These are phyloP conservation scores for Globisporangium radiosum DNA, from an alignment of 352 stramenopile genomes.

Conservation along the genomic window DNA sequence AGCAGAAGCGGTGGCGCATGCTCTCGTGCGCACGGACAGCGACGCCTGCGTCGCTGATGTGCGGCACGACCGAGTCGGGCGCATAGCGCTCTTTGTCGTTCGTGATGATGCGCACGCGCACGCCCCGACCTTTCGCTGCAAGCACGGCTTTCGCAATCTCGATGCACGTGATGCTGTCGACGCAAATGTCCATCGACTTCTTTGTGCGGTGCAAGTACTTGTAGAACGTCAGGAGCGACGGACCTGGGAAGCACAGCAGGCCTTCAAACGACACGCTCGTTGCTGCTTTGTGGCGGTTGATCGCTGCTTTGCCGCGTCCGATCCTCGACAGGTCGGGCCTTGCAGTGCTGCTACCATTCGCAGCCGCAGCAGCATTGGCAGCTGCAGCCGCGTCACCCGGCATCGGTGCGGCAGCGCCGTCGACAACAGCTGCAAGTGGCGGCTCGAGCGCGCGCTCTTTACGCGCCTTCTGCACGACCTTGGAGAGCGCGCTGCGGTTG, in stretches of 20 bases:
- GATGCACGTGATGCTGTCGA: slow-evolving; percentile 63
- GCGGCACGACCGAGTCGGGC: slow-evolving; percentile 50
- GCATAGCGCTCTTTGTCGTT: slow-evolving; percentile 42
- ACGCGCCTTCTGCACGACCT: slow-evolving; percentile 4
- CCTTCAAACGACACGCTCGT: slow-evolving; percentile 8
- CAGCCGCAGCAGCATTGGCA: too few species aligned
- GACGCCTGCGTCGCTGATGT: slow-evolving; percentile 54
- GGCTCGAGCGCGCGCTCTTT: slow-evolving; percentile 5
- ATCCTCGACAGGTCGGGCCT: background rate
- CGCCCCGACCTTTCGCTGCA: slow-evolving; percentile 34
- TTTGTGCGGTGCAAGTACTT: slow-evolving; percentile 29
- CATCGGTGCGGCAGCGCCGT: background rate
- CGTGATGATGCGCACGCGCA: slow-evolving; percentile 52
- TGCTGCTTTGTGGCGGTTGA: slow-evolving; percentile 5
- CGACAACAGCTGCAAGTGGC: background rate
- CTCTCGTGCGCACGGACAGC: slow-evolving; percentile 33
- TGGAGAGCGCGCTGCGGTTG: slow-evolving; percentile 9
- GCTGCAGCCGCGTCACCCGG: too few species aligned
- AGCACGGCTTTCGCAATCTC: slow-evolving; percentile 51
- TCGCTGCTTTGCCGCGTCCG: slow-evolving; percentile 5
- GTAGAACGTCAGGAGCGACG: slow-evolving; percentile 39
- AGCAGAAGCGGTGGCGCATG: slow-evolving; percentile 68
- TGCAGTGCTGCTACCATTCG: background rate
- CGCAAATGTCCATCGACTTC: slow-evolving; percentile 46
- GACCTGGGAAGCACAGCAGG: slow-evolving; percentile 4